Evolutionary conservation across 176 grass and related monocot species (phyloP), one percentile per base, ranked within the genome.

Genomic region (Otatea glauca): DNA sequence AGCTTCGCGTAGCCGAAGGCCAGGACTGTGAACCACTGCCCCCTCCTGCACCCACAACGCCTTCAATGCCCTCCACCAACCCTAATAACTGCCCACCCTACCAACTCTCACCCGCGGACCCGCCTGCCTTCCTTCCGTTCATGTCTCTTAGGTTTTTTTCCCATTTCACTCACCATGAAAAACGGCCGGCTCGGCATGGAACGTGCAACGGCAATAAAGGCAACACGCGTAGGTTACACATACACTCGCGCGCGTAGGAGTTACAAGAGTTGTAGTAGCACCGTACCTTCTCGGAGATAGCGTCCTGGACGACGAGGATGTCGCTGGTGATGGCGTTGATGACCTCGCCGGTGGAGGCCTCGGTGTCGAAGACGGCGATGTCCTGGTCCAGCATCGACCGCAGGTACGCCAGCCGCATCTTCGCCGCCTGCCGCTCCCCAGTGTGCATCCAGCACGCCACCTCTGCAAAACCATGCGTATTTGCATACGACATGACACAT

Each of bases 381-480:
- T 98, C 96, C 85, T 98, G 96, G 78, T 95, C 93, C 47, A 98
- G 79, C 96, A 98, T 93, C 5, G 96, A 88, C 38, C 83, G 88
- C 61, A 98, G 88, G 63, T 98, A 98, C 7, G 91, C 96, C 75
- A 91, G 91, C n/a, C 96, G 80, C 89, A 98, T 98, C 89, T 98
- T 98, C 75, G 96, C 89, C 53, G 91, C 96, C 88, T 98, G 96
- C 76, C 96, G 87, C 83, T 98, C 96, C 21, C 96, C 96, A 1
- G 96, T 98, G 78, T 98, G 93, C 96, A 98, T 98, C 96, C 96
- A 98, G 78, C 93, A 98, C 32, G 93, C 93, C 83, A 98, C 93
- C 96, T 98, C 96, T 98, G 69, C 62, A 29, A 29, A 47, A 17
- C 16, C 47, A 38, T 21, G 37, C 49, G 20, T 18, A 21, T 37